Evolutionary conservation across 1,139 yeast genomes (phyloP), one percentile per base, ranked within the genome.

Genomic region (Yamadazyma membranifaciens): DNA sequence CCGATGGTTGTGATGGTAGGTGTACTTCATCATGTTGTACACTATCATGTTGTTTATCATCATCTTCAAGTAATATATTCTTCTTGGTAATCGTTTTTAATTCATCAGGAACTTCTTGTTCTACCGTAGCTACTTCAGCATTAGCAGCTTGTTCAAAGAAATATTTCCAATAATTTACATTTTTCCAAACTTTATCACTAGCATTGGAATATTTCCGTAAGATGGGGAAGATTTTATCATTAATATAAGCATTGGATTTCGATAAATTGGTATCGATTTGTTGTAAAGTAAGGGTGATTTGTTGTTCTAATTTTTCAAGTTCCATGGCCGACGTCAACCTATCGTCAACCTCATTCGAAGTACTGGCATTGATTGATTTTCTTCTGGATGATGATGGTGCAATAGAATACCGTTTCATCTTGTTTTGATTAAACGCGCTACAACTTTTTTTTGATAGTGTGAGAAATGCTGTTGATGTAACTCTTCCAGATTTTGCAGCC

Each of bases 101-200:
- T 42, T 51, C 46, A 40, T 44, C 41, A 35, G 55, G 42, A 30
- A 52, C 48, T 6, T 59, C 57, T 36, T 78, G 84, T 49, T 80
- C 84, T 50, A 75, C 78, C 31, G 81, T 79, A 16, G 75, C 65
- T 26, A 83, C 60, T 46, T 79, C 80, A 20, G 81, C 88, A 54
- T 83, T 80, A 2, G 92, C 91, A 27, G 88, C 80, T 43, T 82
- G 79, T 54, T 86, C 94, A 50, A 85, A 73, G 57, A 86, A 84
- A 36, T 73, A 75, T 57, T 85, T 86, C 88, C 94, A 84, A 55
- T 84, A 84, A 40, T 75, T 75, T 1, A 79, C 80, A 44, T 80
- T 76, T 15, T 66, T 60, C 84, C 87, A 81, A 4, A 84, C 78
- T 34, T 71, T 65, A 36, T 68, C 67, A 3, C 84, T 75, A 40